phyloP scores from a whole-genome alignment of 176 grass and related monocot species.

The Poa pratensis region DNA sequence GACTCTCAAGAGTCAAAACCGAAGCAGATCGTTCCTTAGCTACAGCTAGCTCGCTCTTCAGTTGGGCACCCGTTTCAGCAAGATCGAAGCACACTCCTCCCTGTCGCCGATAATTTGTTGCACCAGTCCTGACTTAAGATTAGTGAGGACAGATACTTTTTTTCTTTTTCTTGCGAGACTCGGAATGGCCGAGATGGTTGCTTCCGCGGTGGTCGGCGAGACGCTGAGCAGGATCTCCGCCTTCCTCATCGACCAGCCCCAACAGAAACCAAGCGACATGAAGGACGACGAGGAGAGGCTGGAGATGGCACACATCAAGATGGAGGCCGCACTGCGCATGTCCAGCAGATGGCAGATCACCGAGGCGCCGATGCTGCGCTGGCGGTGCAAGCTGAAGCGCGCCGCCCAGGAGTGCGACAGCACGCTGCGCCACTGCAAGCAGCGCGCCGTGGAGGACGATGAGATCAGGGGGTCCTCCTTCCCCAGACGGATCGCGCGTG shows the following conservation, averaged over 20 bases:
- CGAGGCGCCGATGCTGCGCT: not conserved
- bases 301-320: slow-evolving; percentile 23
- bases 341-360: not conserved
- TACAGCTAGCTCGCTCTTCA: not conserved
- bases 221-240: not conserved
- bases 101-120: not conserved
- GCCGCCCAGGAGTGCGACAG: not conserved
- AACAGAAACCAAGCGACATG: not conserved
- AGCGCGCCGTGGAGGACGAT: not conserved
- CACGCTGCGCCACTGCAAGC: not conserved
- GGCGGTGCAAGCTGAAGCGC: not conserved
- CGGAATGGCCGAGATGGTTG: not conserved
- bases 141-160: no score
- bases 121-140: no score
- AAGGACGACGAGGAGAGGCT: slow-evolving; percentile 31
- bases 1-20: not conserved
- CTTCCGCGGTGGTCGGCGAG: not conserved
- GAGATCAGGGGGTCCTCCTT: not conserved
- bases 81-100: not conserved
- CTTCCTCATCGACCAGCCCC: slow-evolving; percentile 2
- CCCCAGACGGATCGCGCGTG: not conserved
- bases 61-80: not conserved
- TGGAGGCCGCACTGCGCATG: not conserved
- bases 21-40: not conserved
- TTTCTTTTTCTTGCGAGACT: no score